These are phyloP conservation scores for Toxicodendron radicans DNA, from an alignment of 345 rosid species.

Conservation along the genomic window DNA sequence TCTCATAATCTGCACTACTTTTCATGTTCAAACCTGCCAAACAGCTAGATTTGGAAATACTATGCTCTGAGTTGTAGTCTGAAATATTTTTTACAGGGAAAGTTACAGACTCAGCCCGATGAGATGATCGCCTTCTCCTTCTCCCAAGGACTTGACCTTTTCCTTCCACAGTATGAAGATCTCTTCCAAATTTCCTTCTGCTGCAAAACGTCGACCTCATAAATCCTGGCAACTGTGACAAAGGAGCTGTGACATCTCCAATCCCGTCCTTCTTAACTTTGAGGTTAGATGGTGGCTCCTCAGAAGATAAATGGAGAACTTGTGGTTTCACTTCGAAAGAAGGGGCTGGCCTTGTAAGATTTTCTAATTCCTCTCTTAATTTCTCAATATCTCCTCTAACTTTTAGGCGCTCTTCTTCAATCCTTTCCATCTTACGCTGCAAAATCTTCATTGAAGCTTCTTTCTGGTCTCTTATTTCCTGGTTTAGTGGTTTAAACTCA, in stretches of 20 bases:
- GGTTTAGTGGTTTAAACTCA: slow-evolving; percentile 25
- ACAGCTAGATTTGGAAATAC: slow-evolving; percentile 57
- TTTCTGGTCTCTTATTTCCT: slow-evolving; percentile 53
- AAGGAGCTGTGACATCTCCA: slow-evolving; percentile 30
- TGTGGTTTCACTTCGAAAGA: slow-evolving; percentile 35
- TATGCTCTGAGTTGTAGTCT: slow-evolving; percentile 41
- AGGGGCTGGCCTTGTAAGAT: slow-evolving; percentile 35
- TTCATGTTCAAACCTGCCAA: slow-evolving; percentile 35
- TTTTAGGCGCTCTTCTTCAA: slow-evolving; percentile 53
- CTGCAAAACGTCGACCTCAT: slow-evolving; percentile 79
- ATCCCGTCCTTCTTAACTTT: slow-evolving; percentile 19
- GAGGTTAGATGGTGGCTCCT: slow-evolving; percentile 30
- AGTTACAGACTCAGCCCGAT: slow-evolving; percentile 55
- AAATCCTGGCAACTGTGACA: slow-evolving; percentile 57
- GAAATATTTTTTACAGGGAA: slow-evolving; percentile 49
- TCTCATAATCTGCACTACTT: slow-evolving; percentile 44
- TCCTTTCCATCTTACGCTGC: slow-evolving; percentile 42
- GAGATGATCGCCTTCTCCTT: slow-evolving; percentile 42
- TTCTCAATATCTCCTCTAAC: slow-evolving; percentile 36
- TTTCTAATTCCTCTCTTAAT: slow-evolving; percentile 45
- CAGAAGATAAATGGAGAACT: slow-evolving; percentile 19
- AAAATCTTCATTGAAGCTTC: slow-evolving; percentile 52
- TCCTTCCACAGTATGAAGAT: slow-evolving; percentile 28
- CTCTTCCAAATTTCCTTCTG: slow-evolving; percentile 47
- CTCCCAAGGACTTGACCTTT: slow-evolving; percentile 25